Conservation (phyloP, 345 rosid genomes). For the Eucalyptus pauciflora region DNA sequence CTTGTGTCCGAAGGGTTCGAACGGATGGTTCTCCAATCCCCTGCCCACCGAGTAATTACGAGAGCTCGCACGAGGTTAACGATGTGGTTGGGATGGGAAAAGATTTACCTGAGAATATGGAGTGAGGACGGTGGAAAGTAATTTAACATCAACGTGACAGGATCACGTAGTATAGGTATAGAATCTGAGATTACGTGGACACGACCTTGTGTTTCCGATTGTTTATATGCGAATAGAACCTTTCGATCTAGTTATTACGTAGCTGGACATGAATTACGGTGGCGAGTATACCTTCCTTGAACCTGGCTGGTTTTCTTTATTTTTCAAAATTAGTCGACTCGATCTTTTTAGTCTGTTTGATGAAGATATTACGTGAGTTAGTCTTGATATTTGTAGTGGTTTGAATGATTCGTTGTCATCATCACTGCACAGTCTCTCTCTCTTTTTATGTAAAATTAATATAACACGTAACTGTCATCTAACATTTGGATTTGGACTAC, state of each 20-base stretch:
- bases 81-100: no score
- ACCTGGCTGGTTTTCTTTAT: rapidly evolving
- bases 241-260: background rate
- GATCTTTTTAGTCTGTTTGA: background rate
- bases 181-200: rapidly evolving
- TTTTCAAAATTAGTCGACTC: background rate
- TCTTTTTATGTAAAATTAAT: no score
- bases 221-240: background rate
- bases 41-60: no score
- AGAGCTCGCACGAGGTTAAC: no score
- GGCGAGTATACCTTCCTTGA: no score
- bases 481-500: rapidly evolving
- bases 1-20: background rate
- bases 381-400: background rate
- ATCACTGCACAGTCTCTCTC: background rate
- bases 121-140: no score
- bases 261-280: background rate
- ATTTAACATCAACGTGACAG: rapidly evolving
- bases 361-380: background rate
- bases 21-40: background rate
- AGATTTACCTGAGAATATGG: no score
- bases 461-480: rapidly evolving
- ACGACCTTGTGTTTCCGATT: background rate
- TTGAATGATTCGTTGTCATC: background rate
- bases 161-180: no score